These are phyloP conservation scores for Alternaria gaisen DNA, from an alignment of 2,329 filamentous ascomycete species.

Conservation along the genomic window DNA sequence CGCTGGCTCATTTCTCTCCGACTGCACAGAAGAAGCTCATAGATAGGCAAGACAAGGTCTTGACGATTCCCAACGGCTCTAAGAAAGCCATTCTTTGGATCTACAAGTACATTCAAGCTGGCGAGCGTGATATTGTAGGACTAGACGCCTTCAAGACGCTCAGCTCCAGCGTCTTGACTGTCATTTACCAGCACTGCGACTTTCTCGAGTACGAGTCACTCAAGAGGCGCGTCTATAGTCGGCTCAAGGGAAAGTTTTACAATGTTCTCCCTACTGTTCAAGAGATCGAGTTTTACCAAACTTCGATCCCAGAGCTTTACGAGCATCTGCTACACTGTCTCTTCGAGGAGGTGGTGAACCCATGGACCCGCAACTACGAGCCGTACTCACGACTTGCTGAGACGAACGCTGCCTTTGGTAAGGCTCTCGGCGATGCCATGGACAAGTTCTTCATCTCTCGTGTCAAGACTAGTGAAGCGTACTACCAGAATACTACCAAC, in stretches of 20 bases:
- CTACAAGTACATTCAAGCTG: conserved; percentile 36
- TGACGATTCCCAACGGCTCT: conserved; percentile 24
- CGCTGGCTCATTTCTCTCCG: conserved; percentile 29
- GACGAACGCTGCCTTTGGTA: conserved; percentile 11
- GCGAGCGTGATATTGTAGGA: conserved; percentile 19
- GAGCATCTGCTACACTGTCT: conserved; percentile 10
- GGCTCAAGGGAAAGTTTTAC: conserved; percentile 16
- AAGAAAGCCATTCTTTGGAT: conserved; percentile 32
- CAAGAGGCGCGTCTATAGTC: conserved; percentile 15
- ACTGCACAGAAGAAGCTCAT: conserved; percentile 26
- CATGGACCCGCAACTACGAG: conserved; percentile 21
- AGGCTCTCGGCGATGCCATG: conserved; percentile 9
- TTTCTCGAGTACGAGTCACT: conserved; percentile 27
- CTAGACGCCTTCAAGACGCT: conserved; percentile 21
- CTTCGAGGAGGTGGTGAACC: conserved; percentile 16
- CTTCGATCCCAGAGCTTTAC: conserved; percentile 16
- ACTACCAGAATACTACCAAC: conserved; percentile 12
- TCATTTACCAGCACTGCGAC: conserved; percentile 23
- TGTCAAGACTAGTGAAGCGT: conserved; percentile 11
- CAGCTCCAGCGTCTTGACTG: conserved; percentile 18
- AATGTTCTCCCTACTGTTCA: conserved; percentile 15
- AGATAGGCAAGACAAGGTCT: neutral
- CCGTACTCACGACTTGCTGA: conserved; percentile 18
- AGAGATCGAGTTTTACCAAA: conserved; percentile 17
- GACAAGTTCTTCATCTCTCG: conserved; percentile 9